These are phyloP conservation scores for Escovopsis sp. DNA, from an alignment of 2,329 filamentous ascomycete species.

Conservation along the genomic window DNA sequence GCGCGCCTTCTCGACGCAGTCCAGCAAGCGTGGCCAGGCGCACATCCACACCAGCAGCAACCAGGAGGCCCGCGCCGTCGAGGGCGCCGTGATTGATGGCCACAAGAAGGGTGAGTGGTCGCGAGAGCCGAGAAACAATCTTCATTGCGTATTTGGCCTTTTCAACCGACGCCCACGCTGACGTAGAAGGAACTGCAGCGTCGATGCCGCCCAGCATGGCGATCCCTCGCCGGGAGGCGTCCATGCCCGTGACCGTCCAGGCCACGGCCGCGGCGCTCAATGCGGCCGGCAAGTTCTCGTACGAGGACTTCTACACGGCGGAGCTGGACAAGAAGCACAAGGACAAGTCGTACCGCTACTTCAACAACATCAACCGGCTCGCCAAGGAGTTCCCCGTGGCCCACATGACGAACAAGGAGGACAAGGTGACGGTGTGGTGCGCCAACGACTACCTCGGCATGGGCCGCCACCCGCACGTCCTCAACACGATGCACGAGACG, in stretches of 20 bases:
- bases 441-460: slow-evolving; percentile 98
- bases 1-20: slow-evolving; percentile 35
- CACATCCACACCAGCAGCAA: slow-evolving; percentile 68
- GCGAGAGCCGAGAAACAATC: no score
- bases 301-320: slow-evolving; percentile 72
- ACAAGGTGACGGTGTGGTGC: slow-evolving; percentile 95
- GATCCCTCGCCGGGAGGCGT: slow-evolving; percentile 5
- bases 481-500: slow-evolving; percentile 87
- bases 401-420: slow-evolving; percentile 70
- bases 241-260: slow-evolving; percentile 1
- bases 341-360: slow-evolving; percentile 99
- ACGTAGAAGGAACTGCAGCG: slow-evolving; percentile 4
- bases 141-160: no score
- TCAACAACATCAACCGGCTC: slow-evolving; percentile 99
- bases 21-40: slow-evolving; percentile 43
- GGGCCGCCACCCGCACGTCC: slow-evolving; percentile 77
- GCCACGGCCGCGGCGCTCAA: slow-evolving; percentile 10
- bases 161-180: no score
- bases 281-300: slow-evolving; percentile 58
- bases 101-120: slow-evolving; percentile 40
- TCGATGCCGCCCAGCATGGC: slow-evolving; percentile 11
- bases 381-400: slow-evolving; percentile 92
- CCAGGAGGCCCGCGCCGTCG: slow-evolving; percentile 66
- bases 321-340: slow-evolving; percentile 98
- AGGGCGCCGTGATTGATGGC: slow-evolving; percentile 35